Conservation (phyloP, 495 filamentous ascomycete genomes). For the Talaromyces thailandensis region DNA sequence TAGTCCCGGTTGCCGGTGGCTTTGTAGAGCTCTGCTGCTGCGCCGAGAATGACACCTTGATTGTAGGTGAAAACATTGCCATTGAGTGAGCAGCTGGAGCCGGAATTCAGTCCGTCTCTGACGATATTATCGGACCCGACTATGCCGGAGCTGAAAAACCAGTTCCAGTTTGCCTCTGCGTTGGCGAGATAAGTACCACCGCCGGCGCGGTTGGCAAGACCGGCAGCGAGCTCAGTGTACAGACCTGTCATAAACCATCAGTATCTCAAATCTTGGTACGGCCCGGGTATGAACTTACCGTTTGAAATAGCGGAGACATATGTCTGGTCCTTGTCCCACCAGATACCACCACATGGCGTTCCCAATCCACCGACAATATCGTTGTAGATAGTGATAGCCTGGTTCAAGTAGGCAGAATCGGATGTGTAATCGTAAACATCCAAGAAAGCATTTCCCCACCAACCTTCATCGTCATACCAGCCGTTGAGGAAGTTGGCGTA, state of each 20-base stretch:
- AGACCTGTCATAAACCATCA: background rate
- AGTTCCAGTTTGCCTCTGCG: slow-evolving; percentile 45
- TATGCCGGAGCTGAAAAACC: slow-evolving; percentile 53
- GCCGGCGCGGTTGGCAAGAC: slow-evolving; percentile 18
- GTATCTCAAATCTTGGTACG: background rate
- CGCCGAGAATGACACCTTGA: slow-evolving; percentile 62
- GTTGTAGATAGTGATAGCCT: slow-evolving; percentile 43
- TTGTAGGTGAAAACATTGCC: slow-evolving; percentile 57
- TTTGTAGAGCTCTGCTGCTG: slow-evolving; percentile 44
- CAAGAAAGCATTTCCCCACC: slow-evolving; percentile 55
- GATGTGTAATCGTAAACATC: slow-evolving; percentile 45
- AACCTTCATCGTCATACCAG: slow-evolving; percentile 59
- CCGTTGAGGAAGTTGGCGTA: slow-evolving; percentile 45
- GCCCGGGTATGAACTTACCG: background rate
- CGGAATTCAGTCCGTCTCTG: slow-evolving; percentile 50
- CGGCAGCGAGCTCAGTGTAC: slow-evolving; percentile 10
- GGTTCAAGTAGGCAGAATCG: slow-evolving; percentile 36
- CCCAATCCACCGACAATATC: slow-evolving; percentile 47
- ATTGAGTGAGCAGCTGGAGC: slow-evolving; percentile 44
- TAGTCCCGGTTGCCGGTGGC: background rate
- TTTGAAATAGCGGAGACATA: slow-evolving; percentile 43
- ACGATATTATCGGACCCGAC: slow-evolving; percentile 50
- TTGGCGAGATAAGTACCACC: slow-evolving; percentile 34
- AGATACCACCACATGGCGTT: slow-evolving; percentile 49
- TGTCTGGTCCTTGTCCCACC: slow-evolving; percentile 50